These are phyloP conservation scores for Aspergillus steynii DNA, from an alignment of 495 filamentous ascomycete species.

Conservation along the genomic window DNA sequence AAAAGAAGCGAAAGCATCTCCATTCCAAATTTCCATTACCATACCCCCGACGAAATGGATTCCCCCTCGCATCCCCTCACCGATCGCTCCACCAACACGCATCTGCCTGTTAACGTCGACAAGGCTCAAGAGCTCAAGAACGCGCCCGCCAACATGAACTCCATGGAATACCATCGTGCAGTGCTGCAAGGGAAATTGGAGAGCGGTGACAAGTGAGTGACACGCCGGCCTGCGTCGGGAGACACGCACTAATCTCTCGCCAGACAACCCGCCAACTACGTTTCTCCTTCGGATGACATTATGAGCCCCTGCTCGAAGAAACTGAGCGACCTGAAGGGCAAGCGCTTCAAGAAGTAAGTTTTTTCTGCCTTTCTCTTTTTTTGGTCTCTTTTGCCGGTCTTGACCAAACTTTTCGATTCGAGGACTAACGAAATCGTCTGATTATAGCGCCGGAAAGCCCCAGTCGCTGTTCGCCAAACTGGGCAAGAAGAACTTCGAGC, in stretches of 20 bases:
- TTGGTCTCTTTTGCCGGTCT: neutral
- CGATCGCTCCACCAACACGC: slow-evolving; percentile 48
- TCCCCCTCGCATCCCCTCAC: slow-evolving; percentile 40
- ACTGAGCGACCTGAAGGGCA: slow-evolving; percentile 77
- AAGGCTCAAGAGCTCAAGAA: slow-evolving; percentile 37
- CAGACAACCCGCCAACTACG: slow-evolving; percentile 62
- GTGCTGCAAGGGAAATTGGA: slow-evolving; percentile 71
- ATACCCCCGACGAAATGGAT: slow-evolving; percentile 30
- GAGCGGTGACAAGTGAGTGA: slow-evolving; percentile 60
- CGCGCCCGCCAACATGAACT: slow-evolving; percentile 31
- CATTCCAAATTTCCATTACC: neutral
- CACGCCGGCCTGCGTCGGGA: slow-evolving; percentile 2
- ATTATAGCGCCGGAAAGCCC: slow-evolving; percentile 45
- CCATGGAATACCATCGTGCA: slow-evolving; percentile 80
- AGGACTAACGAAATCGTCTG: neutral
- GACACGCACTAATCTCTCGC: neutral
- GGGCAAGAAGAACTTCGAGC: slow-evolving; percentile 53
- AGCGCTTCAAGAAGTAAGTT: slow-evolving; percentile 64
- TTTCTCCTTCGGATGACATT: slow-evolving; percentile 91
- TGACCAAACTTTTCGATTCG: neutral
- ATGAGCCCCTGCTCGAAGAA: slow-evolving; percentile 94
- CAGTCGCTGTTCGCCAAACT: slow-evolving; percentile 51
- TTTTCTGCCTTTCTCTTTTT: neutral
- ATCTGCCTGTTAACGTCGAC: slow-evolving; percentile 33
- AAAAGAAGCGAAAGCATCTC: neutral